phyloP scores from a whole-genome alignment of 495 filamentous ascomycete genomes.

The Penicillium nucicola region DNA sequence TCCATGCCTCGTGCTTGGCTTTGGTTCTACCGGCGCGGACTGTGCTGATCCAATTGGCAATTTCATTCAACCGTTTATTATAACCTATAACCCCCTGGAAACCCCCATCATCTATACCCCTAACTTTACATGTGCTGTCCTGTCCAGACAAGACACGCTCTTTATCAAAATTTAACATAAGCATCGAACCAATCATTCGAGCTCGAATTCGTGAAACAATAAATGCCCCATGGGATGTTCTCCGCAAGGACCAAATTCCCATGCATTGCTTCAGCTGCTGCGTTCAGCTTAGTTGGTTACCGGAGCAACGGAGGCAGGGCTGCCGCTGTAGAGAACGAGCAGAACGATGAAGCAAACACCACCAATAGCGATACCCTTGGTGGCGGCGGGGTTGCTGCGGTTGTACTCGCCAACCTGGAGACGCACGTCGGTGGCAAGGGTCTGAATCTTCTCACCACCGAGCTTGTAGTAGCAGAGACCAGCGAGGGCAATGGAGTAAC shows the following conservation, averaged over 20 bases:
- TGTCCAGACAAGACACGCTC: constrained; percentile 9
- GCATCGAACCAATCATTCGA: background rate
- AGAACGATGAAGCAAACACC: constrained; percentile 54
- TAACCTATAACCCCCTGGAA: background rate
- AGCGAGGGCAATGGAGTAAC: constrained; percentile 81
- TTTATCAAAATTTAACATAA: constrained; percentile 13
- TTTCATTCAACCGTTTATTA: constrained; percentile 9
- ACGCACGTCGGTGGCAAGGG: constrained; percentile 58
- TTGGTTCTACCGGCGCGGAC: too few relatives aligned
- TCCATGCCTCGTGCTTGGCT: too few relatives aligned
- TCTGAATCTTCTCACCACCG: constrained; percentile 71
- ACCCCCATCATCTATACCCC: constrained; percentile 6
- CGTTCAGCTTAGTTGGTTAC: constrained; percentile 15
- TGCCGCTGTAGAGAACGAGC: constrained; percentile 50
- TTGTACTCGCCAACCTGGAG: constrained; percentile 43
- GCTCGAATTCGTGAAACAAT: constrained; percentile 13
- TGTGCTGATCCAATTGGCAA: background rate
- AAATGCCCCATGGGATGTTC: constrained; percentile 1
- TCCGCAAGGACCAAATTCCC: constrained; percentile 2
- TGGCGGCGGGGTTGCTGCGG: constrained; percentile 61
- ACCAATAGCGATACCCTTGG: constrained; percentile 63
- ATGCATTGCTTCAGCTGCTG: constrained; percentile 6
- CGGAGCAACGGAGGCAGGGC: constrained; percentile 10
- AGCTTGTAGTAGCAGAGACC: constrained; percentile 95
- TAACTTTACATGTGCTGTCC: constrained; percentile 10